Evolutionary conservation across 805 yeast genomes (phyloP).

Genomic region (Pichia gijzeniarum): DNA sequence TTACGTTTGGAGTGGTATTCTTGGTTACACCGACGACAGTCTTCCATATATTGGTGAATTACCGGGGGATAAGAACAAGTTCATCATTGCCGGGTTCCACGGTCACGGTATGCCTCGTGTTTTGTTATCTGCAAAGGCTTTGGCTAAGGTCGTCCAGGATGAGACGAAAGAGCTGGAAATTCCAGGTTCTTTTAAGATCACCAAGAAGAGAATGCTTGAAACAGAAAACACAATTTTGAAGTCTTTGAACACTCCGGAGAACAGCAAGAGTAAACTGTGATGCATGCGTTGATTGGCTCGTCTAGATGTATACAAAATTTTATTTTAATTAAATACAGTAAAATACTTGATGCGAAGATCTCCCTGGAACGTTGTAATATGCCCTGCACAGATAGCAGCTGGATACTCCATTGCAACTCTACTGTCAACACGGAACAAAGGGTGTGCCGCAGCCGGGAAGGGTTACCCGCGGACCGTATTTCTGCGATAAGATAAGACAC

Average conservation of each 20-base stretch:
- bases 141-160: constrained; percentile 23
- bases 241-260: constrained; percentile 10
- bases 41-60: constrained; percentile 40
- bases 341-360: too few species aligned
- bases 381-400: too few species aligned
- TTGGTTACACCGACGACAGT: constrained; percentile 38
- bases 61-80: constrained; percentile 26
- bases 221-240: constrained; percentile 5
- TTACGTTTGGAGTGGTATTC: constrained; percentile 40
- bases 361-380: too few species aligned
- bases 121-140: constrained; percentile 34
- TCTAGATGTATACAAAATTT: too few species aligned
- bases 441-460: too few species aligned
- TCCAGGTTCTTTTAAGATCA: constrained; percentile 22
- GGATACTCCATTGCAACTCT: too few species aligned
- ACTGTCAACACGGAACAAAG: too few species aligned
- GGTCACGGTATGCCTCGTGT: constrained; percentile 51
- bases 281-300: too few species aligned
- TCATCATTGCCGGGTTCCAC: constrained; percentile 40
- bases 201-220: constrained; percentile 18
- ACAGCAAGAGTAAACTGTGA: too few species aligned
- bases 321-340: too few species aligned
- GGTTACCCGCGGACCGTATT: too few species aligned
- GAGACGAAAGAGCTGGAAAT: constrained; percentile 10
- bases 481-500: too few species aligned